Base-by-base conservation (phyloP, 306 rosid species). In the Castanea crenata region DNA sequence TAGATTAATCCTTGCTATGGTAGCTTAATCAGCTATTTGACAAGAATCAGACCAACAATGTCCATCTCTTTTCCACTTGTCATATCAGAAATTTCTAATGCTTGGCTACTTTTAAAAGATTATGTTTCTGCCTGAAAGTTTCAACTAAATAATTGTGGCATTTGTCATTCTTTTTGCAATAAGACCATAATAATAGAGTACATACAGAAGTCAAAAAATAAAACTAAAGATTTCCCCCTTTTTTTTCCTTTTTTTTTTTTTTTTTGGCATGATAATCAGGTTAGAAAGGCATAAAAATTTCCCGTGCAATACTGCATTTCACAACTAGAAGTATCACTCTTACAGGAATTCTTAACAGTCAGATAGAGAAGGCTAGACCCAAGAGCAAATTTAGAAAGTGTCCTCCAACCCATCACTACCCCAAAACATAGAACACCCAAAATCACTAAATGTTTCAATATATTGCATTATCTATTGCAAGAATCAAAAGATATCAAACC, bases 41-140 rank as follows among this genome's bases (percentile, higher is more conserved):
- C 71, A 71, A 69, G 80, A 80, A 59, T 59, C 52, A 78, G 25
- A 59, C 57, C 73, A 81, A 72, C 35, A 59, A 44, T 23, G 76
- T 59, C 9, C 71, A 65, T 58, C 38, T 57, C 64, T 79, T 67
- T 58, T 59, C 68, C 54, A 57, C 74, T 8, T 55, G 25, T 59
- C 79, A 78, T 75, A 62, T 76, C 69, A 86, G 82, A 71, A 67
- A 67, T 56, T 57, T 31, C 29, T 69, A 52, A 67, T 31, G 69
- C 78, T 82, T 76, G 80, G 54, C 81, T 73, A 57, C 59, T 57
- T 71, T 27, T 69, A 85, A 63, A 51, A 52, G 38, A 79, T 67
- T 75, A 76, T 46, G 55, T 61, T 61, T 71, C 69, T 8, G 41
- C 76, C 49, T 34, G 52, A 77, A 41, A 59, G 32, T 54, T 63